phyloP scores from a whole-genome alignment of 1,284 basidiomycete species.

The Phlebopus sp. region DNA sequence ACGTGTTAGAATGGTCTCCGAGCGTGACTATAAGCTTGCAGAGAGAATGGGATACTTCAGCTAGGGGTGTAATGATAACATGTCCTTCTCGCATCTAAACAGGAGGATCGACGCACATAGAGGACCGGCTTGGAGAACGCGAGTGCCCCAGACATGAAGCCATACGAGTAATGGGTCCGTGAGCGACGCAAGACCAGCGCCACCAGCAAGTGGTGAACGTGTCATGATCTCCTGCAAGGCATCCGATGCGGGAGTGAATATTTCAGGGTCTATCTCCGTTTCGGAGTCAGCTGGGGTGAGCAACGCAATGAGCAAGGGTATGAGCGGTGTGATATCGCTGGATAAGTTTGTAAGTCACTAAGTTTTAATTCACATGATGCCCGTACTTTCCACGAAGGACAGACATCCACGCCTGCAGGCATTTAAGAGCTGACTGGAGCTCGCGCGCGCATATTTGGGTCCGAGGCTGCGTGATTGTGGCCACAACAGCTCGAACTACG shows the following conservation, averaged over 20 bases:
- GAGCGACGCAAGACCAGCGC: constrained; percentile 66
- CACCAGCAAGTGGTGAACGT: constrained; percentile 68
- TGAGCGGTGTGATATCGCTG: constrained; percentile 61
- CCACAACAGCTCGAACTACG: constrained; percentile 65
- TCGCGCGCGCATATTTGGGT: constrained; percentile 36
- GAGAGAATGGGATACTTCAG: constrained; percentile 59
- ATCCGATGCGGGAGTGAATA: constrained; percentile 65
- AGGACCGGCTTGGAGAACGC: constrained; percentile 50
- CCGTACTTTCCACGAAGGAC: constrained; percentile 65
- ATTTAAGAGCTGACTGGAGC: constrained; percentile 69
- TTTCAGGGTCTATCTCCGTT: constrained; percentile 41
- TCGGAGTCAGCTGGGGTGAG: constrained; percentile 43
- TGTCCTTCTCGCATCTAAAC: not conserved
- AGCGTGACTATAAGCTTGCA: constrained; percentile 78
- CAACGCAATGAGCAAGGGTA: constrained; percentile 60
- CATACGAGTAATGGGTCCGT: constrained; percentile 83
- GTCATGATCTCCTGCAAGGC: constrained; percentile 76
- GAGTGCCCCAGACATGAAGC: constrained; percentile 54
- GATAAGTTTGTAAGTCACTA: not conserved
- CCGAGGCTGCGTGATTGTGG: constrained; percentile 43
- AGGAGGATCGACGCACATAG: constrained; percentile 31
- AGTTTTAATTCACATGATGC: not conserved
- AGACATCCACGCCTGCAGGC: constrained; percentile 79
- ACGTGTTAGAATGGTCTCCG: constrained; percentile 82
- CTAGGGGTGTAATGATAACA: constrained; percentile 12